phyloP scores from a whole-genome alignment of 768 basidiomycete genomes.

The Tulasnella sp. region DNA sequence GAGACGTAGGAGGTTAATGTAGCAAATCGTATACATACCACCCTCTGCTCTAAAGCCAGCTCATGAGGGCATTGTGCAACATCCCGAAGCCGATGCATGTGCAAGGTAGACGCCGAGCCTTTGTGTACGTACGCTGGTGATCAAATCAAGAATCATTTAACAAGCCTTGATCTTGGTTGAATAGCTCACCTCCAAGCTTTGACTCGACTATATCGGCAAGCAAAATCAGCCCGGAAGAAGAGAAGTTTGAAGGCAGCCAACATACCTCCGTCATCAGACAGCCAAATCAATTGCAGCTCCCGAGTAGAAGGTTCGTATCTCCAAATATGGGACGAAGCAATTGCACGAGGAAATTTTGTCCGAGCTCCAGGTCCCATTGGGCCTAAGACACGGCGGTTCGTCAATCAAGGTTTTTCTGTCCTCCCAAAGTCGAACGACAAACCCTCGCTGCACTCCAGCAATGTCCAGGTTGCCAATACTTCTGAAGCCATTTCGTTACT shows the following conservation, averaged over 20 bases:
- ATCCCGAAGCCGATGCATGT: background rate
- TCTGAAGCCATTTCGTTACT: background rate
- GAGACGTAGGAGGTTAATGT: background rate
- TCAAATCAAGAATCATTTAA: background rate
- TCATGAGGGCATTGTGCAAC: background rate
- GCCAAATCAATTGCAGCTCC: background rate
- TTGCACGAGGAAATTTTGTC: background rate
- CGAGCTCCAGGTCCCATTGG: background rate
- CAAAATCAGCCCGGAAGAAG: background rate
- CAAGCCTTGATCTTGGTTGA: no score
- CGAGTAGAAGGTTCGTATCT: background rate
- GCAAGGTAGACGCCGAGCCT: background rate
- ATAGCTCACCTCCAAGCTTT: background rate
- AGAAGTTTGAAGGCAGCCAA: background rate
- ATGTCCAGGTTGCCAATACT: background rate
- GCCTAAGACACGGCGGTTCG: background rate
- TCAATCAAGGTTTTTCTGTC: no score
- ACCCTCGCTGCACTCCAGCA: background rate
- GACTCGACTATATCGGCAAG: background rate
- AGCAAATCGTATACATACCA: background rate
- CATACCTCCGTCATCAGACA: background rate
- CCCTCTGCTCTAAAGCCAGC: background rate
- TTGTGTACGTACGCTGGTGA: background rate
- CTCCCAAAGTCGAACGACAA: no score
- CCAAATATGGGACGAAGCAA: background rate